Base-by-base conservation (phyloP, 345 rosid genomes). In the Kandelia obovata region DNA sequence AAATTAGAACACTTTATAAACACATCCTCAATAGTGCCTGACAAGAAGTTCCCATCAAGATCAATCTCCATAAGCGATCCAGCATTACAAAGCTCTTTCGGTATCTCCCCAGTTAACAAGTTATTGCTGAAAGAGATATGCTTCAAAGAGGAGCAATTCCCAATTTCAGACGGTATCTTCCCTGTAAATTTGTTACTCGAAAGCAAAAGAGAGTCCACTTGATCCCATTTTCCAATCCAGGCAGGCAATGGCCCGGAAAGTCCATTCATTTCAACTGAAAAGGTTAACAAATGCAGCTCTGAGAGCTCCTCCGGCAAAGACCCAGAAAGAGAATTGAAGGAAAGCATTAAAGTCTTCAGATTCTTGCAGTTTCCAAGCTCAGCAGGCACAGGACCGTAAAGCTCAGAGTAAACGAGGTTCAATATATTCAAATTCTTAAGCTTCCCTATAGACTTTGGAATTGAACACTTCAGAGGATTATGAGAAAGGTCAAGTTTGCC, bases 211-310 rank as follows among this genome's bases (percentile, higher is more conserved):
- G 96, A 92, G 6, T 86, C 85, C 26, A 87, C 62, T 26, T 76
- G 76, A 34, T 71, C 79, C 96, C 91, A 90, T 59, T 82, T 79
- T 16, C 97, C 91, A 16, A 92, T 65, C 97, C 97, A 95, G 13
- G 87, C 61, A 7, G 97, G 96, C 67, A 92, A 61, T 19, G 74
- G 56, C 20, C 97, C 97, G 0, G 96, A 86, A 21, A 95, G 88
- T 60, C 77, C 82, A 74, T 95, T 95, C 82, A 73, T 83, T 31
- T 95, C 97, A 19, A 86, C 92, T 3, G 94, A 77, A 66, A 95
- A 90, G 1, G 96, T 75, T 64, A 82, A 7, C 68, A 90, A 1
- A 30, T 89, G 96, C 68, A 92, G 67, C 75, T 73, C 53, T 21
- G 90, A 81, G 57, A 95, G 85, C 83, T 85, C 84, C 27, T 79